These are phyloP conservation scores for Xerocomus amazonicus DNA, from an alignment of 1,284 basidiomycete genomes.

Conservation along the genomic window DNA sequence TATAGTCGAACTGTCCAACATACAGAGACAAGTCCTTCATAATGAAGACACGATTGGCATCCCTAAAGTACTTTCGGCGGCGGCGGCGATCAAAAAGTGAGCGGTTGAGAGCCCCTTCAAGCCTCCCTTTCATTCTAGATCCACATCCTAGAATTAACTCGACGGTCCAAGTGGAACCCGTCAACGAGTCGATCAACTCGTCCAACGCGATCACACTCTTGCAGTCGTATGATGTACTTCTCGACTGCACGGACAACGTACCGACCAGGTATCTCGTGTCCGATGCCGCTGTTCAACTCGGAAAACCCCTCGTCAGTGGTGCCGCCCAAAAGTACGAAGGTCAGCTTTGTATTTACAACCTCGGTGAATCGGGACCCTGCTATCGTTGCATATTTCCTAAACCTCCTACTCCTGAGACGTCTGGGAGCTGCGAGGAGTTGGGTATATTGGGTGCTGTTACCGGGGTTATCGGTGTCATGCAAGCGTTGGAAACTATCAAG, in stretches of 20 bases:
- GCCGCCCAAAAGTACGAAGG: constrained; percentile 93
- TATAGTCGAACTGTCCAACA: constrained; percentile 85
- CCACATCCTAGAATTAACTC: constrained; percentile 72
- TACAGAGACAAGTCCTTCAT: constrained; percentile 93
- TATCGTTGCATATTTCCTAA: constrained; percentile 93
- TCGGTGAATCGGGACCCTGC: constrained; percentile 74
- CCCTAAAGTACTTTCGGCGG: constrained; percentile 83
- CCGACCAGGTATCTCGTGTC: constrained; percentile 91
- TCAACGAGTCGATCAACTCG: constrained; percentile 52
- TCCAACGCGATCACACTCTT: constrained; percentile 64
- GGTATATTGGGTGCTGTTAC: constrained; percentile 91
- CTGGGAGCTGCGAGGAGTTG: constrained; percentile 83
- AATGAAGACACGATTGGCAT: constrained; percentile 77
- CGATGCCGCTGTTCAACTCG: constrained; percentile 78
- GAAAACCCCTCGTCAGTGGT: constrained; percentile 84
- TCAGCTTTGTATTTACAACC: constrained; percentile 82
- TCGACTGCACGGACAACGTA: constrained; percentile 96
- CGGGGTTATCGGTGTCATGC: constrained; percentile 87
- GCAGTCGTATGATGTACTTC: constrained; percentile 66
- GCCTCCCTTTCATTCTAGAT: constrained; percentile 1
- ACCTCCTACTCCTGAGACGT: constrained; percentile 58
- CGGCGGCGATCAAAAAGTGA: constrained; percentile 60
- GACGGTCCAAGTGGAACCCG: constrained; percentile 49
- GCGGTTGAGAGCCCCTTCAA: constrained; percentile 15
- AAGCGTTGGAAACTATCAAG: constrained; percentile 89